Base-by-base conservation (phyloP, 768 basidiomycete genomes). In the Suillus occidentalis region DNA sequence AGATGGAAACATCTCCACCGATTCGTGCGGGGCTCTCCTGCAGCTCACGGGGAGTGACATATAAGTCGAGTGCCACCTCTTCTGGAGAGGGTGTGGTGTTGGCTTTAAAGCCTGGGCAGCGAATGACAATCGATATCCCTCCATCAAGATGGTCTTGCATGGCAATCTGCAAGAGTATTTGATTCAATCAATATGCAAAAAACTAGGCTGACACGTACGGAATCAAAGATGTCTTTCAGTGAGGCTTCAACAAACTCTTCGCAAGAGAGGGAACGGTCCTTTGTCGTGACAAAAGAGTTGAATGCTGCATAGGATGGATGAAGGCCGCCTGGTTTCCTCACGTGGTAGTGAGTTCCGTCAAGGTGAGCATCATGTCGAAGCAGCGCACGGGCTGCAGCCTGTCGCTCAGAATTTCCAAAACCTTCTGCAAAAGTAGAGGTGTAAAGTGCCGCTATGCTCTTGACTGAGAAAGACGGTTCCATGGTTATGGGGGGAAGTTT, bases 101-200 rank as follows among this genome's bases (percentile, higher is more conserved):
- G 3, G 61, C 43, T 4, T 63, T 47, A 9, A 53, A 39, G 14
- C 61, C 58, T 2, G 61, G 64, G 58, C 64, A 65, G 13, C 31
- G 37, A n/a, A 68, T 28, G 5, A 68, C 45, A 36, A 68, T 2
- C 1, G 52, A 59, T 6, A 68, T 65, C 1, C 64, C 67, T 6
- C 67, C 64, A 40, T 68, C 62, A 12, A 68, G 58, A 25, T 22
- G 43, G 28, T 68, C 67, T 42, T 67, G 63, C 61, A 66, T 66
- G 5, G 57, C 45, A 31, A 66, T 58, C 65, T 66, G 39, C 7
- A 43, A 18, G 45, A n/a, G 45, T 47, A n/a, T 10, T n/a, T 47
- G 31, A 39, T 59, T 40, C 14, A 42, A 28, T 45, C 20, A 25
- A n/a, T n/a, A 55, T 22, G 28, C 50, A 62, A 37, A 34, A 42